phyloP scores from a whole-genome alignment of 169 alveolate genomes.

The Cryptosporidium sp. region DNA sequence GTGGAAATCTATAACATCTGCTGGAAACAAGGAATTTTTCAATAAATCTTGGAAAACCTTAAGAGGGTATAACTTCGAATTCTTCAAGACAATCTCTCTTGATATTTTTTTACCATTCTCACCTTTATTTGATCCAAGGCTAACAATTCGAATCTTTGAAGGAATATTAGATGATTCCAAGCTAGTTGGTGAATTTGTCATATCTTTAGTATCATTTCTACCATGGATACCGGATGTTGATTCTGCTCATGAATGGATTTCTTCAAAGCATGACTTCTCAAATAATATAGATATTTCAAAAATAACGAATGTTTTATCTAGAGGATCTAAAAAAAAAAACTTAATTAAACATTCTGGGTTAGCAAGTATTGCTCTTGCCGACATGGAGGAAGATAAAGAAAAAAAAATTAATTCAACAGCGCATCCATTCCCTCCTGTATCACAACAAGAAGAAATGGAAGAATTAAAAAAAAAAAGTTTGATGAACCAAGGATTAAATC shows the following conservation, averaged over 20 bases:
- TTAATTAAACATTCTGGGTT: slow-evolving; percentile 54
- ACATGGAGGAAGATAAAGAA: slow-evolving; percentile 55
- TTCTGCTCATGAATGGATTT: slow-evolving; percentile 80
- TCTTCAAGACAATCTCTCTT: slow-evolving; percentile 83
- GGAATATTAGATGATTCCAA: slow-evolving; percentile 80
- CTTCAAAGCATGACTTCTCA: slow-evolving; percentile 83
- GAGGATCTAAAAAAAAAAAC: slow-evolving; percentile 30
- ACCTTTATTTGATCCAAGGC: slow-evolving; percentile 88
- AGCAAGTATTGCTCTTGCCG: slow-evolving; percentile 74
- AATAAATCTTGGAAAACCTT: slow-evolving; percentile 83
- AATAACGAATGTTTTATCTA: slow-evolving; percentile 76
- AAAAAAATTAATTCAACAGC: background rate
- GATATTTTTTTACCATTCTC: slow-evolving; percentile 87
- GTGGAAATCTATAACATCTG: slow-evolving; percentile 59
- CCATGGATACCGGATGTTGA: slow-evolving; percentile 85
- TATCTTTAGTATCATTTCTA: slow-evolving; percentile 82
- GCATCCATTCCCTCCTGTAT: slow-evolving; percentile 44
- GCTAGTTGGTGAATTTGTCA: slow-evolving; percentile 83
- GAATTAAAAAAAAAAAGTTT: slow-evolving; percentile 59
- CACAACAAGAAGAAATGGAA: slow-evolving; percentile 70
- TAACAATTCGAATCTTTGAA: slow-evolving; percentile 84
- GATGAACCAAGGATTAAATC: slow-evolving; percentile 63
- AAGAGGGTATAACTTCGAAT: slow-evolving; percentile 85
- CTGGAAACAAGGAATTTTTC: slow-evolving; percentile 73
- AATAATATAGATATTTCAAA: slow-evolving; percentile 81